Base-by-base conservation (phyloP, 805 yeast species). In the Metschnikowia shivogae region DNA sequence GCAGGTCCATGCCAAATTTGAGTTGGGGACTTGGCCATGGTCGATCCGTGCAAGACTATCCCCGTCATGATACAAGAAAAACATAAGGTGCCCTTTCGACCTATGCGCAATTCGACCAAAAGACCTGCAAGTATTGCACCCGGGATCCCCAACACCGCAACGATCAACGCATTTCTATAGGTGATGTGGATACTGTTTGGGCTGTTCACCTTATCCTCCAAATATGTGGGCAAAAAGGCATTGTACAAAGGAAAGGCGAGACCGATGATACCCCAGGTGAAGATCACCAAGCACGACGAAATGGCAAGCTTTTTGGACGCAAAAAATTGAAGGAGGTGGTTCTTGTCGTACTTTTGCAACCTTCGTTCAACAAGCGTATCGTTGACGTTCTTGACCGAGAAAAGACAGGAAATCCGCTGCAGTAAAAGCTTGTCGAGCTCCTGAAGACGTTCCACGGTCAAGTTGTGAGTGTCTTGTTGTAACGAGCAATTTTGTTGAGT, bases 21-120 rank as follows among this genome's bases (percentile, higher is more conserved):
- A 65, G 47, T 73, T 64, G 37, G 77, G 0, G 81, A 72, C 58
- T 75, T 73, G 10, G 81, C 82, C 3, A 82, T 77, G 11, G 87
- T 82, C 50, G 82, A 81, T 37, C 81, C 81, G 55, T 81, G 81
- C 46, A 82, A 59, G 37, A 82, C 70, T 2, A 79, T 77, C 65
- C 82, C 82, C 0, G 82, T 69, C 29, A 78, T 57, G 2, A 81
- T 22, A 6, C 81, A 72, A 20, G 85, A 81, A 35, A 64, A 70
- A 6, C 64, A 68, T 2, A 64, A 53, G 13, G 53, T 45, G 8
- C 54, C 54, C 17, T 53, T 53, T 3, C 56, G 28, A 13, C 56
- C 53, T 7, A 50, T 48, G 7, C 51, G 39, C 6, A 48, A 38
- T 40, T 53, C 56, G 17, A 50, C 56, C 19, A 48, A 35, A 4